Conservation (phyloP, 768 basidiomycete genomes). For the Leucocoprinus sp. region DNA sequence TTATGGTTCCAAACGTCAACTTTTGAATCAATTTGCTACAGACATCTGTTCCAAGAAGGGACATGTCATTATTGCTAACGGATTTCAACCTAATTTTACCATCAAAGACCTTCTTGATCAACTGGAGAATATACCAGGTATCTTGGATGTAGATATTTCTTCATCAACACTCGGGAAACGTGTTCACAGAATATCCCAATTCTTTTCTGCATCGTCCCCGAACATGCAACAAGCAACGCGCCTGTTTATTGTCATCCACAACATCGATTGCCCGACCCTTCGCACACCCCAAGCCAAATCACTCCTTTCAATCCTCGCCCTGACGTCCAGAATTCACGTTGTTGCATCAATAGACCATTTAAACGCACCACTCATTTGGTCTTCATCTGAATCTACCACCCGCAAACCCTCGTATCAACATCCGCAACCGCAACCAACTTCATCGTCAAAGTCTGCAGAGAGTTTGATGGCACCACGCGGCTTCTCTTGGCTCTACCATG, state of each 20-base stretch:
- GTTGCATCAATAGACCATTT: constrained; percentile 84
- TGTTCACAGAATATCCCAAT: constrained; percentile 55
- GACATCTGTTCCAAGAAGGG: constrained; percentile 49
- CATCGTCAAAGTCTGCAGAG: constrained; percentile 1
- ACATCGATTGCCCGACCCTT: constrained; percentile 72
- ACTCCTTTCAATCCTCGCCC: constrained; percentile 63
- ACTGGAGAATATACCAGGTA: constrained; percentile 44
- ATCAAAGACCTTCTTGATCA: constrained; percentile 62
- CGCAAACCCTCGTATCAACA: constrained; percentile 31
- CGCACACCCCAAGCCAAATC: constrained; percentile 57
- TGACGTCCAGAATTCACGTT: constrained; percentile 71
- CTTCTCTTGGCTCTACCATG: constrained; percentile 82
- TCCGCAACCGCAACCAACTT: not conserved
- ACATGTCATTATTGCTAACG: constrained; percentile 73
- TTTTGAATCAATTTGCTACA: constrained; percentile 70
- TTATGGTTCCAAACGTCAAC: constrained; percentile 73
- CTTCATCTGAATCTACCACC: constrained; percentile 52
- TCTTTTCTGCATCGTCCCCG: constrained; percentile 32
- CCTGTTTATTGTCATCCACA: constrained; percentile 81
- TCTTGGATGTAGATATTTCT: constrained; percentile 26
- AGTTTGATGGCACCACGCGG: constrained; percentile 32
- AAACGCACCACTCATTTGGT: constrained; percentile 78
- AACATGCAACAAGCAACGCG: constrained; percentile 28
- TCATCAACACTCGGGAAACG: constrained; percentile 46
- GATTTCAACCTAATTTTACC: constrained; percentile 59